Evolutionary conservation across 306 rosid genomes (phyloP), one percentile per base, ranked within the genome.

Genomic region (Trifolium repens): DNA sequence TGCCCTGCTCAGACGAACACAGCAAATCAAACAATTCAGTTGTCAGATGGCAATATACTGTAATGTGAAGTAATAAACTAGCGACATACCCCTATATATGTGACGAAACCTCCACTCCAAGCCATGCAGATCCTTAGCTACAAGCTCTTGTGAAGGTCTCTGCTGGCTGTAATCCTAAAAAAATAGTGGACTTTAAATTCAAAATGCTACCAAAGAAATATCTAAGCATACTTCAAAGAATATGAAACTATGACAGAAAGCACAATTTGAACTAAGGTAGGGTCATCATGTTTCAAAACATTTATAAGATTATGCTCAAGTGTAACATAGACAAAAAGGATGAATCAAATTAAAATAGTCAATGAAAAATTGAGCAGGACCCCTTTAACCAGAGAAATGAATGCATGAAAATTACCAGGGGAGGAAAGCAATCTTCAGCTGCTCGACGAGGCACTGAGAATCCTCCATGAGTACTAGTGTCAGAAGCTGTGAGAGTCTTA

Each of bases 351-450:
- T 5, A 73, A 54, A 80, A 26, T 7, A 17, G 68, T 6, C n/a
- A 39, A 9, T 15, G 13, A 66, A 78, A 46, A 54, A 16, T 37
- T 47, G 30, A 64, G n/a, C 7, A 16, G 8, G 40, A 15, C 53
- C 32, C 66, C 15, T 32, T 61, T 1, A 22, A 61, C 67, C 1
- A 35, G 5, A 32, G 9, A 60, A 61, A 32, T 5, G 1, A 61
- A 61, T 35, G 63, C 24, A 50, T 16, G 24, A 58, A 43, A 15
- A 58, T 79, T 90, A 96, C 99, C 96, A 96, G 85, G 47, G 98
- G 92, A 71, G 99, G 98, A 73, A 96, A 96, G 85, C 99, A 96
- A 83, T 96, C 99, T 82, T 96, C 99, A n/a, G 99, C 99, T 1
- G 99, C 99, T 10, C 99, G 93, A 39, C 99, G 93, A 35, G 99